phyloP scores from a whole-genome alignment of 306 rosid species.

The Dicorynia guianensis region DNA sequence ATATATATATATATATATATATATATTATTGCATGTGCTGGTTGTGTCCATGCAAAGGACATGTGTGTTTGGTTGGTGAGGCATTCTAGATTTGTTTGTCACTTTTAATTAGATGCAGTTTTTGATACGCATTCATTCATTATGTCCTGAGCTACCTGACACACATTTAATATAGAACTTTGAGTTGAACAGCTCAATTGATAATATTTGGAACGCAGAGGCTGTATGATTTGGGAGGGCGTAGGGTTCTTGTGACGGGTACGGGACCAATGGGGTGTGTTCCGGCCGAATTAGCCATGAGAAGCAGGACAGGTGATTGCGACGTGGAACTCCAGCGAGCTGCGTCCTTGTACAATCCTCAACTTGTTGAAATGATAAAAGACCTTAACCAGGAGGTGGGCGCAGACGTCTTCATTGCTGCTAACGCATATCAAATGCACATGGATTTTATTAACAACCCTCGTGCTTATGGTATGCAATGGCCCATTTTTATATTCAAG shows the following conservation, averaged over 20 bases:
- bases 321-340: slow-evolving; percentile 70
- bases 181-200: too few relatives aligned
- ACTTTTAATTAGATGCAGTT: background rate
- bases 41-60: slow-evolving; percentile 3
- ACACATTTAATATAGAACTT: too few relatives aligned
- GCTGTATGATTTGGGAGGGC: slow-evolving; percentile 70
- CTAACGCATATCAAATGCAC: slow-evolving; percentile 64
- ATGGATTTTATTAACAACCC: slow-evolving; percentile 70
- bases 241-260: slow-evolving; percentile 72
- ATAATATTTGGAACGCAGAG: slow-evolving; percentile 45
- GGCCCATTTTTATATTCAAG: too few relatives aligned
- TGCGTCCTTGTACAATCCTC: slow-evolving; percentile 68
- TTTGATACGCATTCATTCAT: background rate
- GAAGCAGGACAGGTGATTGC: slow-evolving; percentile 63
- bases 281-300: slow-evolving; percentile 72
- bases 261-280: slow-evolving; percentile 86
- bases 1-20: too few relatives aligned
- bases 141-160: background rate
- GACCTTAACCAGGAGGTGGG: slow-evolving; percentile 65
- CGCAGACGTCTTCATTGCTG: slow-evolving; percentile 55
- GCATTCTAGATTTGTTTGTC: background rate
- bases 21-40: slow-evolving; percentile 10
- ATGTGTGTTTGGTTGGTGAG: too few relatives aligned
- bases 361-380: slow-evolving; percentile 53
- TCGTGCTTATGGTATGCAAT: slow-evolving; percentile 59